These are phyloP conservation scores for Xylaria scruposa DNA, from an alignment of 495 filamentous ascomycete genomes.

Conservation along the genomic window DNA sequence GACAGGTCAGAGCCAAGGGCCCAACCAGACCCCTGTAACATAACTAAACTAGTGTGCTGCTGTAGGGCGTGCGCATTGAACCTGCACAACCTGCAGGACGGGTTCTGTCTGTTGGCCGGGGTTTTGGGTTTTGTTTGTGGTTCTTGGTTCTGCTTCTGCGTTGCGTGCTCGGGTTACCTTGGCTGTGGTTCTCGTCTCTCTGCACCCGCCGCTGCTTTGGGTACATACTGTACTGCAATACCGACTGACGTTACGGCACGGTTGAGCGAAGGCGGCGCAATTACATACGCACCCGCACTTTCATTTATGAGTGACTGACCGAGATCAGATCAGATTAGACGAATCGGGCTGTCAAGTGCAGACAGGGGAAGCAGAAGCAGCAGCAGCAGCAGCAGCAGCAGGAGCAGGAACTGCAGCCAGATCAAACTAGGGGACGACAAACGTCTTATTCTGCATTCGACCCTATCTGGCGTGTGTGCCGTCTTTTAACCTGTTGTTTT, in stretches of 20 bases:
- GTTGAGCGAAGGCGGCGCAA: constrained; percentile 9
- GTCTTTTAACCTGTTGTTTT: neutral
- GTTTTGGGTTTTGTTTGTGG: neutral
- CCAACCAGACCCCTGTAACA: constrained; percentile 13
- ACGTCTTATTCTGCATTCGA: constrained; percentile 9
- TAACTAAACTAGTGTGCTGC: neutral
- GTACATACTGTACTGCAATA: constrained; percentile 6
- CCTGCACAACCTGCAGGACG: constrained; percentile 15
- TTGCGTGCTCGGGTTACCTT: neutral
- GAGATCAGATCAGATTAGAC: constrained; percentile 11
- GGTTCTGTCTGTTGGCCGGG: neutral
- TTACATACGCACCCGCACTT: neutral
- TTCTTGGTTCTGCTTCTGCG: neutral
- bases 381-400: neutral
- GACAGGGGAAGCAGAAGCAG: neutral
- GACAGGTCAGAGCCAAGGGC: constrained; percentile 16
- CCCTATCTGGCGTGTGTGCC: neutral
- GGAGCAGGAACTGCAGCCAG: neutral
- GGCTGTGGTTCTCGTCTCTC: neutral
- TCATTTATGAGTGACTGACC: neutral
- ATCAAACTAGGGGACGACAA: constrained; percentile 11
- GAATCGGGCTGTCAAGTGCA: constrained; percentile 11
- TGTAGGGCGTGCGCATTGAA: constrained; percentile 11
- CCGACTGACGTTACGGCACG: constrained; percentile 14
- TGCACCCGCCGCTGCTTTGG: constrained; percentile 1